Conservation (phyloP, 768 basidiomycete genomes). For the Termitomyces titanicus region DNA sequence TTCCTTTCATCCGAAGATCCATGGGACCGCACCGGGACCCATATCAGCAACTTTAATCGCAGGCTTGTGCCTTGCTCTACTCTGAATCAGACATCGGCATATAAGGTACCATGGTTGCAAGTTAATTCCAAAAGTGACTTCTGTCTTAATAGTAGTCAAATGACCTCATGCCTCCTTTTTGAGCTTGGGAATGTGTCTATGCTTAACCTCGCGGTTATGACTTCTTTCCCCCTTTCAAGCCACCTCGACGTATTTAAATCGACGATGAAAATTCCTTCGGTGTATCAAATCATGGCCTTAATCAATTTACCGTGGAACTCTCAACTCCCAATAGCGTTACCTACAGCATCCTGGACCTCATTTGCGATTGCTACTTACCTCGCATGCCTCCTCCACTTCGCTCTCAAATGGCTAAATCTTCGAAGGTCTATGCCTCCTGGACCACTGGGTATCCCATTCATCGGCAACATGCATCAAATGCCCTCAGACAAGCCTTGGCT, state of each 20-base stretch:
- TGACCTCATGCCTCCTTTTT: neutral
- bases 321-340: neutral
- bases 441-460: conserved; percentile 37
- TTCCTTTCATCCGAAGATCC: conserved; percentile 21
- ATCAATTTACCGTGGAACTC: neutral
- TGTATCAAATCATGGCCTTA: neutral
- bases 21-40: conserved; percentile 29
- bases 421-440: conserved; percentile 41
- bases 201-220: neutral
- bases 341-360: neutral
- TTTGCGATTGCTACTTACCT: conserved; percentile 3
- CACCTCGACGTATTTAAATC: neutral
- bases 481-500: conserved; percentile 44
- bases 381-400: conserved; percentile 18
- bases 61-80: conserved; percentile 23
- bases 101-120: too few species aligned
- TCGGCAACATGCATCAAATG: conserved; percentile 45
- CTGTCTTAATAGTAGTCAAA: neutral
- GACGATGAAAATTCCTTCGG: neutral
- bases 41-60: conserved; percentile 28
- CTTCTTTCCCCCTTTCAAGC: too few species aligned
- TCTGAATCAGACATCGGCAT: conserved; percentile 12
- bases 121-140: conserved; percentile 10
- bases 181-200: neutral
- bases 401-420: conserved; percentile 26